Evolutionary conservation across 1,139 yeast genomes (phyloP).

Genomic region (Pneumocystis canis): DNA sequence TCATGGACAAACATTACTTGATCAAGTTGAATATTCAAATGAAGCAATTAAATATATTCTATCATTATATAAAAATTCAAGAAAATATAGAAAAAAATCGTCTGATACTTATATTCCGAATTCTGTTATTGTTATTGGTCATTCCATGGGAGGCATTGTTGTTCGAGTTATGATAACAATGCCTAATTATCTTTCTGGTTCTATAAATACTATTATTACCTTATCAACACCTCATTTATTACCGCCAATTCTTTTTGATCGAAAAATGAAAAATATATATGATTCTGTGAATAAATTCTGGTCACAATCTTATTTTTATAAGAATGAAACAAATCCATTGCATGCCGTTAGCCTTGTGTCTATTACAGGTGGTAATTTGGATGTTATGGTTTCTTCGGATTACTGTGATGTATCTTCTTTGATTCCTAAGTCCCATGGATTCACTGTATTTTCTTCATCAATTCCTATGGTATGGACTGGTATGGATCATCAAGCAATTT

Average conservation of each 20-base stretch:
- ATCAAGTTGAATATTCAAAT: slow-evolving; percentile 85
- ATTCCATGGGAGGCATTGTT: slow-evolving; percentile 95
- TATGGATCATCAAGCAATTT: slow-evolving; percentile 86
- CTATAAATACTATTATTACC: slow-evolving; percentile 74
- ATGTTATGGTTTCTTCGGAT: slow-evolving; percentile 80
- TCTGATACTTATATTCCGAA: slow-evolving; percentile 29
- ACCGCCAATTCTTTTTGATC: slow-evolving; percentile 91
- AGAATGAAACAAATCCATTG: slow-evolving; percentile 20
- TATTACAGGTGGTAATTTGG: slow-evolving; percentile 81
- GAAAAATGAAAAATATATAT: slow-evolving; percentile 65
- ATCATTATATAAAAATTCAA: slow-evolving; percentile 38
- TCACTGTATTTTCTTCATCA: slow-evolving; percentile 70
- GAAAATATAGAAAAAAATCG: slow-evolving; percentile 14
- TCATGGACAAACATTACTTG: slow-evolving; percentile 83
- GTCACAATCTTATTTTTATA: slow-evolving; percentile 41
- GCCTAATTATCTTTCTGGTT: slow-evolving; percentile 54
- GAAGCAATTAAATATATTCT: slow-evolving; percentile 72
- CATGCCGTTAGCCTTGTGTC: slow-evolving; percentile 34
- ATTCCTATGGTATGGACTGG: slow-evolving; percentile 91
- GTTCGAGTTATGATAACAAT: slow-evolving; percentile 67
- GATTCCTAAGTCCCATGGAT: slow-evolving; percentile 62
- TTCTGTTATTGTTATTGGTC: slow-evolving; percentile 72
- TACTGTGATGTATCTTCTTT: slow-evolving; percentile 65
- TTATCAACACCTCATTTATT: slow-evolving; percentile 87
- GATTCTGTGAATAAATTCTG: slow-evolving; percentile 66